Evolutionary conservation across 805 yeast species (phyloP), one percentile per base, ranked within the genome.

Genomic region (Candida ortonii): DNA sequence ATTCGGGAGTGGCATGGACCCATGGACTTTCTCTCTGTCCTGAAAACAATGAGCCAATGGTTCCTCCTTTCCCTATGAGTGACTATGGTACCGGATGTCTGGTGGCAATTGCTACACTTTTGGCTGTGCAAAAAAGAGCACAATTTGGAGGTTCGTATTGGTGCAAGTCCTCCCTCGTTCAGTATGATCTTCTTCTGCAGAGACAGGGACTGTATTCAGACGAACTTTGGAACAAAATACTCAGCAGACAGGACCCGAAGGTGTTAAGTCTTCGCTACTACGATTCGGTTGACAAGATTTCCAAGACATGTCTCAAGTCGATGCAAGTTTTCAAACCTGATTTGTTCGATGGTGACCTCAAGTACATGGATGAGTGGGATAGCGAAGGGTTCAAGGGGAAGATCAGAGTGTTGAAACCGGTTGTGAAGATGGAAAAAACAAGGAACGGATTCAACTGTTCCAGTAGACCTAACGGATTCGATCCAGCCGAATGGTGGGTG

Each of bases 31-130:
- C 52, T 8, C 36, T 59, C 7, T 18, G 31, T 15, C 37, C 43
- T 24, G 56, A 54, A 7, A 31, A 47, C 12, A 35, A 51, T 21
- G 63, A 58, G 39, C 65, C 65, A 5, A 47, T 58, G 47, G 44
- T 61, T 31, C 65, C 65, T 8, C 62, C 63, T 9, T 61, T 61
- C 38, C 65, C 65, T 14, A 60, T 55, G 60, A 49, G 60, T 34
- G 65, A 61, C 38, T 61, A 60, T 40, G 63, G 62, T 14, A 57
- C 62, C 16, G 65, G 64, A 2, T 59, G 60, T 37, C 41, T 55
- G 39, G 65, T 54, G 16, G 55, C 62, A 3, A 52, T 59, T 36
- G 56, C 61, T 7, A 60, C 57, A 13, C 37, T 59, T 23, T 29
- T 44, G n/a, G 63, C 57, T 2, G 34, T 61, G 5, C 49, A 47